A percentile compares a stretch with the other conserved stretches of the same genome.
phyloP scores from a whole-genome alignment of 306 rosid genomes.

The Quercus glauca region DNA sequence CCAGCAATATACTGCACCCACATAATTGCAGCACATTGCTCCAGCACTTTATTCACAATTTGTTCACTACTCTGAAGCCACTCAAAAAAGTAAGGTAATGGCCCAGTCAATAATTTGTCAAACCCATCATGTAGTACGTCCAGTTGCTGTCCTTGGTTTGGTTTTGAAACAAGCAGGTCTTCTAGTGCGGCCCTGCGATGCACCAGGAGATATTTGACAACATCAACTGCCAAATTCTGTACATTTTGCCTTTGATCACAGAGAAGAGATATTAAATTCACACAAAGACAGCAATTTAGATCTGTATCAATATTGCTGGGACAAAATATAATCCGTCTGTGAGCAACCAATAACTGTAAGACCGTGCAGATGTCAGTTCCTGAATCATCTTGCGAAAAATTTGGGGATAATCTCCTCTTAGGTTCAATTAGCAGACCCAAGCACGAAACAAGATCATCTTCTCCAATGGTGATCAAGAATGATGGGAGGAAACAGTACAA shows the following conservation, averaged over 20 bases:
- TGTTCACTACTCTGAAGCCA: slow-evolving; percentile 79
- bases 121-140: slow-evolving; percentile 93
- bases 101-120: slow-evolving; percentile 82
- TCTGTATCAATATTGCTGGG: slow-evolving; percentile 92
- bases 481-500: slow-evolving; percentile 90
- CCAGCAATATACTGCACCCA: slow-evolving; percentile 97
- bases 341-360: slow-evolving; percentile 85
- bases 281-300: slow-evolving; percentile 90
- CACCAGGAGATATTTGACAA: slow-evolving; percentile 87
- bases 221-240: slow-evolving; percentile 79
- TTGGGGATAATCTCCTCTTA: slow-evolving; percentile 49
- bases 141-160: slow-evolving; percentile 81
- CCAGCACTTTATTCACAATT: slow-evolving; percentile 73
- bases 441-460: slow-evolving; percentile 69
- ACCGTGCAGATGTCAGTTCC: slow-evolving; percentile 80
- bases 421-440: slow-evolving; percentile 70
- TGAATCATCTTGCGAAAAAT: slow-evolving; percentile 56
- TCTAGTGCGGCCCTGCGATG: slow-evolving; percentile 88
- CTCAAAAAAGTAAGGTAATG: slow-evolving; percentile 68
- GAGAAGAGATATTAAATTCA: slow-evolving; percentile 84
- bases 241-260: slow-evolving; percentile 72
- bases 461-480: slow-evolving; percentile 77
- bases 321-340: slow-evolving; percentile 83
- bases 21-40: slow-evolving; percentile 91
- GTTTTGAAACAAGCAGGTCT: slow-evolving; percentile 85